These are phyloP conservation scores for Pulveroboletus sp. DNA, from an alignment of 768 basidiomycete genomes.

Conservation along the genomic window DNA sequence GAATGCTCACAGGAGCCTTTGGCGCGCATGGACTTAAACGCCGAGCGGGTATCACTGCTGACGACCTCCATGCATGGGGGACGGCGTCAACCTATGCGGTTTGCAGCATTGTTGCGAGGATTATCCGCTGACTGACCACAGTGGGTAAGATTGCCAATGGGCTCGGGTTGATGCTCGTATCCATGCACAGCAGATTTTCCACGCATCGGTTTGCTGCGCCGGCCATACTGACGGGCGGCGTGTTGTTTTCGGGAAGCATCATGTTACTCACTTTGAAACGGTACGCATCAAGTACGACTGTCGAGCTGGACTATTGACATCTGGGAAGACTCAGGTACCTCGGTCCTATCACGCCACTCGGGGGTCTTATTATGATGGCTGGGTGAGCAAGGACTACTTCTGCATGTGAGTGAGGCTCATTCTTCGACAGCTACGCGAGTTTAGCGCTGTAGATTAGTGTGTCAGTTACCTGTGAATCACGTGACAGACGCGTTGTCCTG, in stretches of 20 bases:
- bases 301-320: constrained; percentile 1
- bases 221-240: constrained; percentile 53
- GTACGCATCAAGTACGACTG: constrained; percentile 23
- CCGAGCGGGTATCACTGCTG: constrained; percentile 43
- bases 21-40: constrained; percentile 59
- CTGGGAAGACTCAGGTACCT: constrained; percentile 41
- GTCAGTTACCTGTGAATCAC: constrained; percentile 25
- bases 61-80: constrained; percentile 54
- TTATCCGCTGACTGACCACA: constrained; percentile 8
- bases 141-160: constrained; percentile 59
- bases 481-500: constrained; percentile 36
- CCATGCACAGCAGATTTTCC: constrained; percentile 58
- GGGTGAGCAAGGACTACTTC: constrained; percentile 43
- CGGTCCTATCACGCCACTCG: constrained; percentile 65
- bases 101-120: constrained; percentile 15
- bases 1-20: constrained; percentile 62
- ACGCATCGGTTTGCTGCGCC: constrained; percentile 61
- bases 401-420: constrained; percentile 5
- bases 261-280: constrained; percentile 48
- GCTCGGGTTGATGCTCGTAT: constrained; percentile 56
- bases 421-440: constrained; percentile 43
- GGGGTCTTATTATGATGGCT: constrained; percentile 59
- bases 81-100: constrained; percentile 64
- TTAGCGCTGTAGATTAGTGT: constrained; percentile 39
- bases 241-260: constrained; percentile 63